Percentiles rank a stretch among this genome's conserved stretches.
Evolutionary conservation across 257 asterid genomes (phyloP).

Genomic region (Coffea canephora): DNA sequence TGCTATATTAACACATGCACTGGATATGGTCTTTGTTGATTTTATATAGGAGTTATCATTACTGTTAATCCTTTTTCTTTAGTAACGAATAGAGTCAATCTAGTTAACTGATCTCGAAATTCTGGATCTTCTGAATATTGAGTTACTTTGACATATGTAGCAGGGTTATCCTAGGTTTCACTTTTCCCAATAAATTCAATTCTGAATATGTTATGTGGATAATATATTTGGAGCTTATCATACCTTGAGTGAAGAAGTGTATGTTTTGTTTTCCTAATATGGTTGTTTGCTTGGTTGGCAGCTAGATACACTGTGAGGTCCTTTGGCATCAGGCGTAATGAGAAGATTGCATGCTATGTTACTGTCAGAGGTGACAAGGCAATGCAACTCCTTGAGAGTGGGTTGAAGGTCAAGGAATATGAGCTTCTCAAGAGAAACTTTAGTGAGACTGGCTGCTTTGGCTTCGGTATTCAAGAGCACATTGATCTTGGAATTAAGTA

Average conservation of each 20-base stretch:
- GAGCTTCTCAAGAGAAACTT: conserved; percentile 61
- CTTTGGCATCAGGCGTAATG: conserved; percentile 73
- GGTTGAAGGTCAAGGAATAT: conserved; percentile 66
- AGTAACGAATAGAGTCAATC: neutral
- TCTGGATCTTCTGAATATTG: neutral
- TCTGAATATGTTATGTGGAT: neutral
- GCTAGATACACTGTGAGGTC: conserved; percentile 83
- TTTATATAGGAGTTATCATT: neutral
- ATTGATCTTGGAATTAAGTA: conserved; percentile 84
- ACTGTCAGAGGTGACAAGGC: conserved; percentile 68
- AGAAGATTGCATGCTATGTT: conserved; percentile 71
- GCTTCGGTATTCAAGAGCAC: conserved; percentile 82
- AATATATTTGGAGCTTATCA: neutral
- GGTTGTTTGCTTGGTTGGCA: conserved; percentile 20
- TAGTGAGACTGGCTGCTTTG: conserved; percentile 78
- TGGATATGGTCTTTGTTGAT: neutral
- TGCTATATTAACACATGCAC: neutral
- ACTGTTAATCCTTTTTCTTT: too few species aligned
- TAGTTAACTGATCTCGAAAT: neutral
- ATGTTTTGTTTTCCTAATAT: neutral
- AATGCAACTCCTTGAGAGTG: conserved; percentile 69
- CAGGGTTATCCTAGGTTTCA: neutral
- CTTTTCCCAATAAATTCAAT: neutral
- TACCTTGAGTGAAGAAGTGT: neutral
- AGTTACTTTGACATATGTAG: neutral